Percentiles rank a stretch among this genome's conserved stretches.
These are phyloP conservation scores for Zymoseptoria tritici DNA, from an alignment of 2,329 filamentous ascomycete genomes.

Conservation along the genomic window DNA sequence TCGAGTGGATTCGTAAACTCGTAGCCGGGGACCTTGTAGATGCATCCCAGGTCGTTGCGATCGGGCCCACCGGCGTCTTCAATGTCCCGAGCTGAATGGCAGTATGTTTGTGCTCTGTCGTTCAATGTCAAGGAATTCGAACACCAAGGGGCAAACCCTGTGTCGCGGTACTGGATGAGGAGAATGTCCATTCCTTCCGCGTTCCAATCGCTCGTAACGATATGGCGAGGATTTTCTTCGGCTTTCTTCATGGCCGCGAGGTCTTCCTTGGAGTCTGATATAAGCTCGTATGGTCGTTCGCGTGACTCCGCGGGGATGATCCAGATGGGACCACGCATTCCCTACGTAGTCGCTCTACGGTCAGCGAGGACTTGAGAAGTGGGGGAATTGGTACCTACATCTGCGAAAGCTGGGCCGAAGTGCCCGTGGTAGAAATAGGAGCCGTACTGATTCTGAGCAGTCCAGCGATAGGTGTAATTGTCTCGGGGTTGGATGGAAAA, in stretches of 20 bases:
- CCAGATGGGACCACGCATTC: conserved; percentile 12
- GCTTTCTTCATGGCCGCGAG: conserved; percentile 10
- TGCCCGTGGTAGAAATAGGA: conserved; percentile 16
- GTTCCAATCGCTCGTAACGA: conserved; percentile 5
- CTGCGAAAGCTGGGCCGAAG: conserved; percentile 12
- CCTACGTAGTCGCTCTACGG: not conserved
- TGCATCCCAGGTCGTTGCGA: conserved; percentile 7
- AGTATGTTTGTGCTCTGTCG: conserved; percentile 7
- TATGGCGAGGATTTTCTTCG: conserved; percentile 8
- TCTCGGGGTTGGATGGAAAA: conserved; percentile 15
- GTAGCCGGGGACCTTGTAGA: not conserved
- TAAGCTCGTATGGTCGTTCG: conserved; percentile 9
- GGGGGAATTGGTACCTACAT: conserved; percentile 1
- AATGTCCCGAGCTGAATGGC: not conserved
- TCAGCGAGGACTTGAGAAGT: not conserved
- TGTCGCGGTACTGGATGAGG: conserved; percentile 10
- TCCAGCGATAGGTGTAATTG: conserved; percentile 14
- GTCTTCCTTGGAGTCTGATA: conserved; percentile 7
- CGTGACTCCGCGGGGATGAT: conserved; percentile 12
- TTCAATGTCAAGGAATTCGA: conserved; percentile 12
- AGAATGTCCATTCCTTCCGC: conserved; percentile 5
- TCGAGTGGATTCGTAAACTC: conserved; percentile 12
- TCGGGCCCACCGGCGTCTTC: not conserved
- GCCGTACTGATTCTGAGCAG: conserved; percentile 10
- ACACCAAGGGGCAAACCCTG: conserved; percentile 11